A percentile compares a stretch with the other conserved stretches of the same genome.
Conservation (phyloP, 2,329 filamentous ascomycete genomes). For the Botrytis paeoniae region DNA sequence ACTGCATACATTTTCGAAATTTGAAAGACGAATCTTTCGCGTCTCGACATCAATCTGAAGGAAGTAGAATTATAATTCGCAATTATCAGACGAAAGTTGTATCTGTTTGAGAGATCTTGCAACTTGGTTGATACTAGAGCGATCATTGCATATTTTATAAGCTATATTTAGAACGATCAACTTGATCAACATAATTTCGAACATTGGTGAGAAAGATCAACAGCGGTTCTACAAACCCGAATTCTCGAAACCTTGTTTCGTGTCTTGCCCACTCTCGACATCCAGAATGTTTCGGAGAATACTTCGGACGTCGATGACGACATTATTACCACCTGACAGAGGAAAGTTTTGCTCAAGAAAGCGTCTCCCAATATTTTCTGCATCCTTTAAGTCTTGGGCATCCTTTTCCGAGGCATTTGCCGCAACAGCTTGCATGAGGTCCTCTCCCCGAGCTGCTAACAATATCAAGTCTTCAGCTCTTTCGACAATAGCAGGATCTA, state of each 20-base stretch:
- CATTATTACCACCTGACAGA: conserved; percentile 23
- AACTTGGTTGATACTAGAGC: neutral
- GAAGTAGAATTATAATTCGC: neutral
- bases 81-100: neutral
- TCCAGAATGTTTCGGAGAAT: conserved; percentile 32
- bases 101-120: neutral
- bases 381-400: conserved; percentile 61
- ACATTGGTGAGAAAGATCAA: conserved; percentile 5
- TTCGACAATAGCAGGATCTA: conserved; percentile 67
- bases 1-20: neutral
- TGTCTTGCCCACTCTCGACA: conserved; percentile 16
- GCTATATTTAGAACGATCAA: conserved; percentile 9
- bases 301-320: conserved; percentile 30
- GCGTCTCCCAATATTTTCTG: conserved; percentile 57
- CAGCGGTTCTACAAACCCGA: neutral
- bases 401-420: conserved; percentile 64
- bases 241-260: conserved; percentile 25
- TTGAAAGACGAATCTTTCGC: neutral
- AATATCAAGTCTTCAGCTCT: conserved; percentile 72
- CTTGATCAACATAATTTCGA: conserved; percentile 13
- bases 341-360: conserved; percentile 49
- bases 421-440: conserved; percentile 67
- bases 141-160: neutral
- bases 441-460: conserved; percentile 68
- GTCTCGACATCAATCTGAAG: neutral